Conservation (phyloP, 306 rosid species). For the Vigna radiata region DNA sequence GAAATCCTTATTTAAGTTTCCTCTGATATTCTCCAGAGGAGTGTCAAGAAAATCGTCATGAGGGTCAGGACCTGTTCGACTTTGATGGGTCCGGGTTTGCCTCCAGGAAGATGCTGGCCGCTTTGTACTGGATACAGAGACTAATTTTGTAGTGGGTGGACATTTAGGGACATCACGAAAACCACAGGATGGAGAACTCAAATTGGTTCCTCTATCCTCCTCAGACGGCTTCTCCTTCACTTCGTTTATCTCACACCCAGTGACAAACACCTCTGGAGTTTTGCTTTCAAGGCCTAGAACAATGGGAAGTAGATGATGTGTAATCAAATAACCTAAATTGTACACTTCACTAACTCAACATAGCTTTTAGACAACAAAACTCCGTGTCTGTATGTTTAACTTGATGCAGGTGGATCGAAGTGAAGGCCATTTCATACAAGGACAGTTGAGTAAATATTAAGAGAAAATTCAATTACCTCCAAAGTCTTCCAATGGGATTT, state of each 20-base stretch:
- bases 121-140: conserved; percentile 62
- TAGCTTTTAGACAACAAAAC: conserved; percentile 26
- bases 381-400: conserved; percentile 9
- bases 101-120: conserved; percentile 83
- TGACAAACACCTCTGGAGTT: conserved; percentile 50
- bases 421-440: conserved; percentile 12
- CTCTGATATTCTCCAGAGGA: conserved; percentile 80
- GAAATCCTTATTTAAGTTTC: conserved; percentile 58
- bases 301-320: conserved; percentile 32
- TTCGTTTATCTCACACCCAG: conserved; percentile 42
- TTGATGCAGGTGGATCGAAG: conserved; percentile 8
- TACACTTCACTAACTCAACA: conserved; percentile 14
- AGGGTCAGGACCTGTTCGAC: conserved; percentile 73
- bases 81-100: conserved; percentile 75
- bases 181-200: conserved; percentile 47
- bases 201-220: conserved; percentile 48
- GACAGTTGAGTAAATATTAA: conserved; percentile 11
- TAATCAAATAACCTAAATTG: conserved; percentile 11
- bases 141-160: conserved; percentile 51
- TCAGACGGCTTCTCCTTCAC: conserved; percentile 54
- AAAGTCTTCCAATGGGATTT: conserved; percentile 41
- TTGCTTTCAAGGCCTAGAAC: conserved; percentile 55
- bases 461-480: conserved; percentile 44
- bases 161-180: conserved; percentile 50
- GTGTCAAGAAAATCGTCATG: conserved; percentile 97